phyloP scores from a whole-genome alignment of 2,329 filamentous ascomycete genomes.

The Claviceps sp. region DNA sequence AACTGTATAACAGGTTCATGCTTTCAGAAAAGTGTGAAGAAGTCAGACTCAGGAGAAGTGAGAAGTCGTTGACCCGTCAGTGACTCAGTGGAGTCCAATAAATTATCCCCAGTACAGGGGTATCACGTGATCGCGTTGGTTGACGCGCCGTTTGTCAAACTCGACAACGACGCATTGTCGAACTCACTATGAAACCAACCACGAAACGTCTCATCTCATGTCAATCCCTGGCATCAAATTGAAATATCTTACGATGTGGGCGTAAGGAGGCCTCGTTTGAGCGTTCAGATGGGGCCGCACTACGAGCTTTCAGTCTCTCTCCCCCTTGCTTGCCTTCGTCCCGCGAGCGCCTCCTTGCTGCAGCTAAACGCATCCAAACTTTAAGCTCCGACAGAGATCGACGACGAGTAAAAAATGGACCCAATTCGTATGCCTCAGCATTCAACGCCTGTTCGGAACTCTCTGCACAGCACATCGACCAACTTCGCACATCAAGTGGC shows the following conservation, averaged over 20 bases:
- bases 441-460: not conserved
- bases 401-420: not conserved
- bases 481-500: not conserved
- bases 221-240: not conserved
- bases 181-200: not conserved
- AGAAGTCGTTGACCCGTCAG: no score
- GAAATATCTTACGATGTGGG: not conserved
- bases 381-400: not conserved
- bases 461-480: not conserved
- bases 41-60: not conserved
- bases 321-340: not conserved
- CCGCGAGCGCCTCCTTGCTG: not conserved
- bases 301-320: not conserved
- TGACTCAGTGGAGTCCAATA: no score
- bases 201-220: not conserved
- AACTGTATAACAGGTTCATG: not conserved
- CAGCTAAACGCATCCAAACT: not conserved
- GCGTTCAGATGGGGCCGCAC: not conserved
- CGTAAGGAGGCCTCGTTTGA: not conserved
- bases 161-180: no score
- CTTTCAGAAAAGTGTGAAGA: not conserved
- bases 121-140: not conserved
- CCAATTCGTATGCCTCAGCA: no score
- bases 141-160: not conserved
- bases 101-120: no score